These are phyloP conservation scores for Thielaviopsis ethacetica DNA, from an alignment of 2,329 filamentous ascomycete species.

Conservation along the genomic window DNA sequence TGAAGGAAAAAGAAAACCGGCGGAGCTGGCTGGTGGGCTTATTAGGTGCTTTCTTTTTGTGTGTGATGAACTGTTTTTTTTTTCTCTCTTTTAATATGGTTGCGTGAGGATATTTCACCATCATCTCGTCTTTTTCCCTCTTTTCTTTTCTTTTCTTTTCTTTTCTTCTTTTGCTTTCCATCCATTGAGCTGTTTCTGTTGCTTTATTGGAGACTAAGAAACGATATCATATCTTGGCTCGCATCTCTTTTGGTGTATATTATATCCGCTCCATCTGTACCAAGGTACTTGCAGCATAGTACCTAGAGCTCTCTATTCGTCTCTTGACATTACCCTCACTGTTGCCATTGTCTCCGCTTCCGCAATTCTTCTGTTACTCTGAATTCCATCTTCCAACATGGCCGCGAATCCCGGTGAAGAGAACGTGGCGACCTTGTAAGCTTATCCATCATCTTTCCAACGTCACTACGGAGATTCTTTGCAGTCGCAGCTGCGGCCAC, in stretches of 20 bases:
- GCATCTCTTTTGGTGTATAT: background rate
- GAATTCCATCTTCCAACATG: constrained; percentile 20
- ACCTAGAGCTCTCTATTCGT: background rate
- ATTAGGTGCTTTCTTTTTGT: background rate
- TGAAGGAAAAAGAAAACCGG: background rate
- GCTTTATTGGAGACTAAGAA: background rate
- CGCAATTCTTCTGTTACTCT: background rate
- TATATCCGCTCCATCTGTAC: too few relatives aligned
- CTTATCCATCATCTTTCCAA: constrained; percentile 8
- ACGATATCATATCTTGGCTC: background rate
- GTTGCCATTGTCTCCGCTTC: background rate
- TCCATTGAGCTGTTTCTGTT: background rate
- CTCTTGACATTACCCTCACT: background rate
- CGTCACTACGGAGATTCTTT: background rate
- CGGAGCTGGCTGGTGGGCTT: background rate
- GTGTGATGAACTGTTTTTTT: background rate
- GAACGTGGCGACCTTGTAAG: constrained; percentile 34
- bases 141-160: background rate
- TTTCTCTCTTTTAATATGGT: background rate
- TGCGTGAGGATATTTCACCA: background rate
- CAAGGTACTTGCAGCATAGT: too few relatives aligned
- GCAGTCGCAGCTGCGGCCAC: background rate
- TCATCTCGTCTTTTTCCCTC: background rate
- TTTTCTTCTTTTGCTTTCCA: background rate
- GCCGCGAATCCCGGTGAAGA: constrained; percentile 32